Evolutionary conservation across 768 basidiomycete species (phyloP).

Genomic region (Vararia minispora): DNA sequence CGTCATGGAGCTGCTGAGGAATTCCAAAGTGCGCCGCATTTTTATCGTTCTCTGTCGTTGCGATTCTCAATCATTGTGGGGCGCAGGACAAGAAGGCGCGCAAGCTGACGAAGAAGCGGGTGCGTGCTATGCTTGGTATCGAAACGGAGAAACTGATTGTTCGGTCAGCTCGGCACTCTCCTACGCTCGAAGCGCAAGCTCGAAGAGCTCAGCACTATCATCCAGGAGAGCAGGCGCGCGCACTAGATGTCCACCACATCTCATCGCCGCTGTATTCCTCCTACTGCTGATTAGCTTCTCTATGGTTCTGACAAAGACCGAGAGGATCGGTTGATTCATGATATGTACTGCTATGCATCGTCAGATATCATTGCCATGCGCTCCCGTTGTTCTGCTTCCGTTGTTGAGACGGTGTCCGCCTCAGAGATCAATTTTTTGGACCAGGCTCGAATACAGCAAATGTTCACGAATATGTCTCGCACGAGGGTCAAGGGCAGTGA

Average conservation of each 20-base stretch:
- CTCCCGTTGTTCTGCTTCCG: too few relatives aligned
- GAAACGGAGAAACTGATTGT: conserved; percentile 2
- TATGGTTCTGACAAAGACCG: background rate
- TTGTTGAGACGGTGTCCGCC: too few relatives aligned
- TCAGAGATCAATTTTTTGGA: too few relatives aligned
- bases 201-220: conserved; percentile 86
- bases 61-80: conserved; percentile 9
- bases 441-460: too few relatives aligned
- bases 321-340: too few relatives aligned
- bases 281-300: too few relatives aligned
- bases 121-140: conserved; percentile 30
- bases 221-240: conserved; percentile 84
- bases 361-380: conserved; percentile 10
- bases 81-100: conserved; percentile 94
- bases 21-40: conserved; percentile 69
- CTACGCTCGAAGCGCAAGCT: conserved; percentile 98
- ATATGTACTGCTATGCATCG: conserved; percentile 9
- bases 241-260: conserved; percentile 29
- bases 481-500: too few relatives aligned
- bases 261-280: too few relatives aligned
- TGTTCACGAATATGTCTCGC: too few relatives aligned
- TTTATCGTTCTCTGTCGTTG: background rate
- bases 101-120: conserved; percentile 99
- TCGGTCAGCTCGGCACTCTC: conserved; percentile 82
- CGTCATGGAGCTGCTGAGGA: conserved; percentile 95